phyloP scores from a whole-genome alignment of 345 rosid species.

The Trapa bicornis region DNA sequence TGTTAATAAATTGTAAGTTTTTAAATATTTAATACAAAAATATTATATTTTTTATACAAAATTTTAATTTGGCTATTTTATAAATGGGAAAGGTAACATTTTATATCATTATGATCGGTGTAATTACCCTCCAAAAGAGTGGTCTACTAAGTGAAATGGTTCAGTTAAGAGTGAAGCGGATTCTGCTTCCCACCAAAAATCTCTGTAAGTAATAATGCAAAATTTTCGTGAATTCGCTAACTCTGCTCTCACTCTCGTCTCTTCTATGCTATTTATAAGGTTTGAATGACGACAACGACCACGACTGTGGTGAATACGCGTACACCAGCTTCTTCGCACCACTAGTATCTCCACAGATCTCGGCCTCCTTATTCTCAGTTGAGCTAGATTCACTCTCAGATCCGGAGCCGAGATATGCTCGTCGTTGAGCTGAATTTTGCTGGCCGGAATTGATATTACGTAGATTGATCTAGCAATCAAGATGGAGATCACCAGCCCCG shows the following conservation, averaged over 20 bases:
- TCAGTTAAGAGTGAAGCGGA: background rate
- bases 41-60: too few species aligned
- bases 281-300: background rate
- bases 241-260: background rate
- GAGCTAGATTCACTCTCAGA: background rate
- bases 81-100: too few species aligned
- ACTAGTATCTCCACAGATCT: background rate
- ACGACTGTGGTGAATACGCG: background rate
- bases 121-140: background rate
- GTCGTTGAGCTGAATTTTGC: background rate
- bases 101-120: too few species aligned
- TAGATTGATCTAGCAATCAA: background rate
- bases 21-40: too few species aligned
- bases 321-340: background rate
- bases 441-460: background rate
- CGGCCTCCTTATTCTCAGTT: background rate
- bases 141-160: background rate
- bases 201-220: background rate
- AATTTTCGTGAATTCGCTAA: background rate
- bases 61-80: too few species aligned
- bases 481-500: constrained; percentile 40
- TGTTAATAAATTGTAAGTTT: too few species aligned
- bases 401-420: constrained; percentile 6
- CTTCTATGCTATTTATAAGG: background rate
- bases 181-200: background rate